Percentiles rank a stretch among this genome's conserved stretches.
phyloP scores from a whole-genome alignment of 2,329 filamentous ascomycete genomes.

The Arthrobotrys pseudoclavata region DNA sequence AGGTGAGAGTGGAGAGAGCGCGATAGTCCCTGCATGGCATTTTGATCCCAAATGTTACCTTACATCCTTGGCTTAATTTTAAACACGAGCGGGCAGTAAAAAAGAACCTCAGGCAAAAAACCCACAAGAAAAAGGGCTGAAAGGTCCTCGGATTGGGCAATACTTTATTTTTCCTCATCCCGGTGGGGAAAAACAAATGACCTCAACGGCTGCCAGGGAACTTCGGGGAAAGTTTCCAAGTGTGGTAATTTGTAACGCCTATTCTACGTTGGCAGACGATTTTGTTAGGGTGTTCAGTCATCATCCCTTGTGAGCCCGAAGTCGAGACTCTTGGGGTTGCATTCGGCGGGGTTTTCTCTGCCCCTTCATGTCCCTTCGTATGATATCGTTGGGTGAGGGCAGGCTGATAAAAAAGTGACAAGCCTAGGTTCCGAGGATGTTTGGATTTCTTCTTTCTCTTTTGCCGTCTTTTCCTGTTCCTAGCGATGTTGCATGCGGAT shows the following conservation, averaged over 20 bases:
- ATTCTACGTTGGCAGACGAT: constrained; percentile 10
- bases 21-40: constrained; percentile 45
- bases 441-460: not conserved
- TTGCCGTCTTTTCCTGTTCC: not conserved
- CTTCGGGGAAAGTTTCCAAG: not conserved
- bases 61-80: constrained; percentile 41
- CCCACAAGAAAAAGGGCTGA: not conserved
- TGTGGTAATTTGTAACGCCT: constrained; percentile 17
- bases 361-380: not conserved
- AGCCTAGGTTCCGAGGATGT: constrained; percentile 21
- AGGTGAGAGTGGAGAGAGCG: constrained; percentile 21
- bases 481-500: constrained; percentile 18
- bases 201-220: not conserved
- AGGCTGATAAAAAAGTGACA: constrained; percentile 7
- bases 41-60: constrained; percentile 48
- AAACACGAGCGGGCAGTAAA: not conserved
- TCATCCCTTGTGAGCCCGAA: constrained; percentile 4
- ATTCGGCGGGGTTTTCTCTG: constrained; percentile 5
- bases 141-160: not conserved
- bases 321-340: constrained; percentile 2
- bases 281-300: constrained; percentile 8
- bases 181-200: not conserved
- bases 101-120: not conserved
- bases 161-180: constrained; percentile 1
- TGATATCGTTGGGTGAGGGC: not conserved